These are phyloP conservation scores for Beta vulgaris DNA, from an alignment of 148 eudicot genomes.

Conservation along the genomic window DNA sequence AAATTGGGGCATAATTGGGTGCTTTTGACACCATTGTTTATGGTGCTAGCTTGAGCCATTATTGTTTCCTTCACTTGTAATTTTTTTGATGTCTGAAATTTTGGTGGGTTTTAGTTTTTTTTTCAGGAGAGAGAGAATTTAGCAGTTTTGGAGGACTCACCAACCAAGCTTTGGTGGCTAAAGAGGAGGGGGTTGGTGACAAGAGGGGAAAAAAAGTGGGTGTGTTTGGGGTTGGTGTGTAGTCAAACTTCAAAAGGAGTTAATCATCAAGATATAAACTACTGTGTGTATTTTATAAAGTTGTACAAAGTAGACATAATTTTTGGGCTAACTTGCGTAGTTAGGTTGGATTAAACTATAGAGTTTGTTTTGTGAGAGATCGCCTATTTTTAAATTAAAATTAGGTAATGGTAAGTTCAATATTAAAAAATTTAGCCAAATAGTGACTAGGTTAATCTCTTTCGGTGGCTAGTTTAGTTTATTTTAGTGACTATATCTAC, in stretches of 20 bases:
- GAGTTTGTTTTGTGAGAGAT: too few relatives aligned
- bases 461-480: too few relatives aligned
- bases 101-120: neutral
- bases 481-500: too few relatives aligned
- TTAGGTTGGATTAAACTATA: too few relatives aligned
- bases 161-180: slow-evolving; percentile 30
- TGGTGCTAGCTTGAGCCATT: slow-evolving; percentile 64
- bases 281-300: too few relatives aligned
- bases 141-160: slow-evolving; percentile 12
- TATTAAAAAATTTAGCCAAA: too few relatives aligned
- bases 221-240: neutral
- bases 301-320: too few relatives aligned
- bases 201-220: neutral
- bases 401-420: too few relatives aligned
- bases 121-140: neutral
- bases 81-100: neutral
- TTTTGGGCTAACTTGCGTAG: too few relatives aligned
- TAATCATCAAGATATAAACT: neutral
- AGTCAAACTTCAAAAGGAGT: neutral
- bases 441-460: too few relatives aligned
- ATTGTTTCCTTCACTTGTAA: neutral
- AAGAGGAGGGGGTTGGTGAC: slow-evolving; percentile 26
- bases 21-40: slow-evolving; percentile 39
- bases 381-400: too few relatives aligned
- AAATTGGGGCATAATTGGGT: slow-evolving; percentile 22